These are phyloP conservation scores for Cryptococcus sp. DNA, from an alignment of 1,284 basidiomycete species.

Conservation along the genomic window DNA sequence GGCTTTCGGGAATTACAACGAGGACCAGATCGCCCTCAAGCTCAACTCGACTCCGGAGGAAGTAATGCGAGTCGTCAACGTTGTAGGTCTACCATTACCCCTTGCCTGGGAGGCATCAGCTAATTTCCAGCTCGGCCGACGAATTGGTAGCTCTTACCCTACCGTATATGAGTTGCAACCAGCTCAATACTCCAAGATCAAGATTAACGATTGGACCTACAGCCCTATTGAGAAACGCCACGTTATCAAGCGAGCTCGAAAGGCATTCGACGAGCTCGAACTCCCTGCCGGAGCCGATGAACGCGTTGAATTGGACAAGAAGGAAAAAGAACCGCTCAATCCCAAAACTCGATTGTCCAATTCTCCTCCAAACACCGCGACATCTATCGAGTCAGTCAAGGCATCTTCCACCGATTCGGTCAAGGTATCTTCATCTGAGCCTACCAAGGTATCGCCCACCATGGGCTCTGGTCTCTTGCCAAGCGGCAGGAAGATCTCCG, in stretches of 20 bases:
- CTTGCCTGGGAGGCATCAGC: not conserved
- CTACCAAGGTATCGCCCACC: no score
- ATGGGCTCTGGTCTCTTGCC: no score
- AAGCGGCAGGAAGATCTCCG: no score
- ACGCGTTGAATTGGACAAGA: constrained; percentile 31
- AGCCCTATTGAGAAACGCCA: constrained; percentile 31
- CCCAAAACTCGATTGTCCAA: no score
- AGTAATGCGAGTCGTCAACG: constrained; percentile 38
- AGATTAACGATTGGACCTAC: constrained; percentile 39
- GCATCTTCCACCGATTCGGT: no score
- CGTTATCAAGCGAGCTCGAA: constrained; percentile 30
- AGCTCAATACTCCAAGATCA: constrained; percentile 42
- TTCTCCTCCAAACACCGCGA: no score
- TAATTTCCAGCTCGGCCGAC: constrained; percentile 9
- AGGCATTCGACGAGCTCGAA: constrained; percentile 40
- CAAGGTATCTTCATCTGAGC: no score
- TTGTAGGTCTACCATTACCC: constrained; percentile 22
- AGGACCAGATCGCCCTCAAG: constrained; percentile 24
- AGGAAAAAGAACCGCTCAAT: constrained; percentile 23
- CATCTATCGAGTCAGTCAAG: no score
- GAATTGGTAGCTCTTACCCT: not conserved
- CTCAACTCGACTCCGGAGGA: constrained; percentile 33
- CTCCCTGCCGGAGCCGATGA: constrained; percentile 33
- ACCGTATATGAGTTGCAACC: constrained; percentile 28
- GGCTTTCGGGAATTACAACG: constrained; percentile 31